A percentile compares a stretch with the other conserved stretches of the same genome.
These are phyloP conservation scores for Aquilaria sinensis DNA, from an alignment of 345 rosid genomes.

Conservation along the genomic window DNA sequence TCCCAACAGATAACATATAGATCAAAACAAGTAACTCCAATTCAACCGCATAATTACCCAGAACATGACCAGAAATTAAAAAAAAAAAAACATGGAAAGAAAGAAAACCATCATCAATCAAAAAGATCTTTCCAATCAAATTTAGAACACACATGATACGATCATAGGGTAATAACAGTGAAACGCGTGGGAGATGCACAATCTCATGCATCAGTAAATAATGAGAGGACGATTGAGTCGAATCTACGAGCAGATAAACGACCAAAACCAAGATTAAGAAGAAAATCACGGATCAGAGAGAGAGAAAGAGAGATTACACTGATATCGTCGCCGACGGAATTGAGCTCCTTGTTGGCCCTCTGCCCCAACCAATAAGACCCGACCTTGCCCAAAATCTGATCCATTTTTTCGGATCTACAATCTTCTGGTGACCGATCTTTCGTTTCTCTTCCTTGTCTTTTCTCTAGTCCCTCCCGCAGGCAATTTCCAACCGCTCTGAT, in stretches of 20 bases:
- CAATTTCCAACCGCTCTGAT: too few species aligned
- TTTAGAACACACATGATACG: background rate
- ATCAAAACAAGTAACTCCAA: too few species aligned
- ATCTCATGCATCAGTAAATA: background rate
- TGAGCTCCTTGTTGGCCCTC: slow-evolving; percentile 73
- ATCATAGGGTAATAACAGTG: background rate
- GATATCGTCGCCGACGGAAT: slow-evolving; percentile 83
- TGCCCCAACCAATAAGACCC: slow-evolving; percentile 80
- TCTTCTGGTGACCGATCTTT: too few species aligned
- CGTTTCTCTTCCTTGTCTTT: too few species aligned
- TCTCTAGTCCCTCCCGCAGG: too few species aligned
- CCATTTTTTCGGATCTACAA: slow-evolving; percentile 33
- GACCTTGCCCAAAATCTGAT: slow-evolving; percentile 81
- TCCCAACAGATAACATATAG: too few species aligned
- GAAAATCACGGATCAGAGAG: background rate
- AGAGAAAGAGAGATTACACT: slow-evolving; percentile 12
- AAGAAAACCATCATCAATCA: background rate
- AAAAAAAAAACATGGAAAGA: too few species aligned
- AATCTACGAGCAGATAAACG: background rate
- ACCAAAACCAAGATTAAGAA: background rate
- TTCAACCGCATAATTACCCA: too few species aligned
- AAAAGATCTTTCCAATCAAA: background rate
- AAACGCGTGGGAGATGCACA: background rate
- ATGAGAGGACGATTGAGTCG: background rate
- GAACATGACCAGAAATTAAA: too few species aligned